Base-by-base conservation (phyloP, 768 basidiomycete genomes). In the Agrocybe chaxingu region DNA sequence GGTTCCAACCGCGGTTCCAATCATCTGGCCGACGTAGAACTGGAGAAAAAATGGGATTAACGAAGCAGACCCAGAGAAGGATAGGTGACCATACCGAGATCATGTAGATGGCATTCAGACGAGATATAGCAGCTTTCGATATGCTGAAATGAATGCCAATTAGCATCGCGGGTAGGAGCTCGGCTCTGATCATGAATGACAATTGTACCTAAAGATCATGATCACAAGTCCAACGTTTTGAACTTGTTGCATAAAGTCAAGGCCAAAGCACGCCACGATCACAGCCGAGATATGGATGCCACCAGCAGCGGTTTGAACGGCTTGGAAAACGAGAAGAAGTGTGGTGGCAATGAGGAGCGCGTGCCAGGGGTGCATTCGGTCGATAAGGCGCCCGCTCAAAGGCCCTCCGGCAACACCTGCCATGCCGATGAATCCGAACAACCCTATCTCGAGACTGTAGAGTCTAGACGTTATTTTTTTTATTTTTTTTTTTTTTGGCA, bases 1-100 rank as follows among this genome's bases (percentile, higher is more conserved):
- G 0, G 85, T 81, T 18, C 85, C 81, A 0, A 81, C 80, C 0
- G 81, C 71, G 1, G 86, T 87, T 8, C 88, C 88, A 59, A 84
- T 81, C 11, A 88, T 79, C 67, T 88, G 85, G 0, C 87, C 87
- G n/a, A 83, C 70, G 62, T 85, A 85, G 18, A 81, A 60, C 72
- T 73, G 42, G 16, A 44, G 12, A 12, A 43, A 36, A 8, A 6
- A 24, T 10, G 12, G 5, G 16, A 33, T 40, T 36, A 34, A 43
- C 11, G 30, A 5, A 24, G 9, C 4, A 11, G 45, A 6, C 13
- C 37, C 34, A 16, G 13, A 43, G 8, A 3, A 2, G 32, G 44
- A 24, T 0, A 3, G 4, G 29, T 13, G 9, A 13, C 64, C 76
- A 52, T 57, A 80, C 81, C 10, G 79, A 79, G 48, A 88, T 67